These are phyloP conservation scores for Entomophthora muscae DNA, from an alignment of 371 early-diverging fungal genomes.

Conservation along the genomic window DNA sequence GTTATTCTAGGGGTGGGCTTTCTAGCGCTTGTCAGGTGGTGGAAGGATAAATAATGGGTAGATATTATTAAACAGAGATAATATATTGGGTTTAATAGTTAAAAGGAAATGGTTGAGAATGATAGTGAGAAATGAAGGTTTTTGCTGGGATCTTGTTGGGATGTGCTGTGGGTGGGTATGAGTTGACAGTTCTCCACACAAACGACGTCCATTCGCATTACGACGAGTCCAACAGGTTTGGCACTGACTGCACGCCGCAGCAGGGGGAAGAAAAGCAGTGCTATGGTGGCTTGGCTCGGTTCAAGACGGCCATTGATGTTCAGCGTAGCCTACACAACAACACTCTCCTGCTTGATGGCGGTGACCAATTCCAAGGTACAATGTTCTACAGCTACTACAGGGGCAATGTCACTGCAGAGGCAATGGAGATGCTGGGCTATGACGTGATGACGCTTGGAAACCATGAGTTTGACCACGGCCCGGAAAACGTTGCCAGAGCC, in stretches of 20 bases:
- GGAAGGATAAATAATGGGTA: no score
- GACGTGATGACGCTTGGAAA: constrained; percentile 46
- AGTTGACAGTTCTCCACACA: constrained; percentile 30
- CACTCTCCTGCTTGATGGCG: constrained; percentile 39
- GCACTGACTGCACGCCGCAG: constrained; percentile 25
- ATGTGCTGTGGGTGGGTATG: not conserved
- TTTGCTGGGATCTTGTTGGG: not conserved
- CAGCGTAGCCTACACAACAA: constrained; percentile 19
- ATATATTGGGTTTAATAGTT: no score
- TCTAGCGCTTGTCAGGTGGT: no score
- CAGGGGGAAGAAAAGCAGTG: constrained; percentile 22
- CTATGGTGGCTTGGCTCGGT: constrained; percentile 36
- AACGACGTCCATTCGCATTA: constrained; percentile 45
- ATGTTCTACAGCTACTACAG: constrained; percentile 32
- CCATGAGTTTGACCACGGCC: constrained; percentile 52
- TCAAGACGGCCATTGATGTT: constrained; percentile 27
- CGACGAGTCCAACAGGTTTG: constrained; percentile 28
- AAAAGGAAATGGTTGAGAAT: no score
- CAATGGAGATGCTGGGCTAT: constrained; percentile 34
- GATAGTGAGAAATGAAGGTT: no score
- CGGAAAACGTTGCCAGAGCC: constrained; percentile 24
- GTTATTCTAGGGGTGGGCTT: no score
- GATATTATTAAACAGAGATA: no score
- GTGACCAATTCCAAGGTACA: constrained; percentile 43
- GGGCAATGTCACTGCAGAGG: constrained; percentile 25